These are phyloP conservation scores for Metschnikowia peoriensis DNA, from an alignment of 805 yeast species.

Conservation along the genomic window DNA sequence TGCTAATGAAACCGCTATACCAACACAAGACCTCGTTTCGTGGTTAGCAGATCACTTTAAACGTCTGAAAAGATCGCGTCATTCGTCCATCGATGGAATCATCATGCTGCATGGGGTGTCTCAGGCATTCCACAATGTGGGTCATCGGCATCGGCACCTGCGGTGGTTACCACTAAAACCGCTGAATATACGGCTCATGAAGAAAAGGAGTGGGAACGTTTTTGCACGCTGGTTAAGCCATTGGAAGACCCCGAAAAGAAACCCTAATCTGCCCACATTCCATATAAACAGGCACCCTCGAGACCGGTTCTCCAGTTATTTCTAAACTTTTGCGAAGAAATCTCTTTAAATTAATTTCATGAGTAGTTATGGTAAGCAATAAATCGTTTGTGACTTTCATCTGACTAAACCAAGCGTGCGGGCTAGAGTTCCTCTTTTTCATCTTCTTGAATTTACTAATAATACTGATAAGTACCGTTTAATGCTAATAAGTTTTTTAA, in stretches of 20 bases:
- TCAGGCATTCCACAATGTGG: background rate
- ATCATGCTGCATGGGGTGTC: conserved; percentile 4
- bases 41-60: conserved; percentile 6
- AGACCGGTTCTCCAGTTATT: background rate
- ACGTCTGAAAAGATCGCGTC: conserved; percentile 1
- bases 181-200: background rate
- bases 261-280: background rate
- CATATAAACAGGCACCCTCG: background rate
- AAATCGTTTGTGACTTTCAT: no score
- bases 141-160: background rate
- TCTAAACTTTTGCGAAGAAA: background rate
- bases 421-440: no score
- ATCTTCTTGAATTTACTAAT: no score
- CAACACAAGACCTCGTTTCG: background rate
- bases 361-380: no score
- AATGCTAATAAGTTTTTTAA: no score
- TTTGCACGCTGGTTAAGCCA: conserved; percentile 1
- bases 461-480: no score
- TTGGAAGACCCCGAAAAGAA: background rate
- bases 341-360: background rate
- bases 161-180: background rate
- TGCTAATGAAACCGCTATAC: background rate
- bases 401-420: no score
- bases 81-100: conserved; percentile 2
- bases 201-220: background rate